Evolutionary conservation across 2,329 filamentous ascomycete genomes (phyloP).

Genomic region (Aureobasidium subglaciale): DNA sequence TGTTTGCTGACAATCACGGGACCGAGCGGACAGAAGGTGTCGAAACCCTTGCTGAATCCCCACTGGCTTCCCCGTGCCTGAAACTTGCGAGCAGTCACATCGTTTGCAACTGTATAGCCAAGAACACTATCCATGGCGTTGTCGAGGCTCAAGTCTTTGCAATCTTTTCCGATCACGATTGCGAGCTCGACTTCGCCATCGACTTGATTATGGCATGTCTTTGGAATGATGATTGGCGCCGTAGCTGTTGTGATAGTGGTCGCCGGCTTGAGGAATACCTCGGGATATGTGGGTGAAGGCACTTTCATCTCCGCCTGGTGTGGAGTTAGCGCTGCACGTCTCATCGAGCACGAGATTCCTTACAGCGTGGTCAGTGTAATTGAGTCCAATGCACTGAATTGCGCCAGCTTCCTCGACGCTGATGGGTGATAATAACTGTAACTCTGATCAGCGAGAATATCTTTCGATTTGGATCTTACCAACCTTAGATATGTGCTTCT

Average conservation of each 20-base stretch:
- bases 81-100: conserved; percentile 47
- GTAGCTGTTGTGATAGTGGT: neutral
- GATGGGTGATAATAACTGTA: neutral
- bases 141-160: conserved; percentile 41
- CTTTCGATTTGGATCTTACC: no score
- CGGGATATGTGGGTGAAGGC: neutral
- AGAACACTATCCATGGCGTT: conserved; percentile 46
- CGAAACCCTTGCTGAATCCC: conserved; percentile 52
- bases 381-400: neutral
- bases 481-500: neutral
- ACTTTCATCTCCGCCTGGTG: neutral
- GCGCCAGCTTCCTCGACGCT: neutral
- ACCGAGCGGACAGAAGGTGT: conserved; percentile 49
- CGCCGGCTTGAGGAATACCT: neutral
- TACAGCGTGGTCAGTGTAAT: neutral
- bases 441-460: no score
- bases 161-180: conserved; percentile 47
- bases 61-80: conserved; percentile 52
- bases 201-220: neutral
- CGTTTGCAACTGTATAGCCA: conserved; percentile 50
- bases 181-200: neutral
- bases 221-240: neutral
- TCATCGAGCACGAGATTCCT: neutral
- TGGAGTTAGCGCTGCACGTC: neutral
- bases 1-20: conserved; percentile 41